Evolutionary conservation across 2,329 filamentous ascomycete genomes (phyloP).

Genomic region (Aspergillus alliaceus): DNA sequence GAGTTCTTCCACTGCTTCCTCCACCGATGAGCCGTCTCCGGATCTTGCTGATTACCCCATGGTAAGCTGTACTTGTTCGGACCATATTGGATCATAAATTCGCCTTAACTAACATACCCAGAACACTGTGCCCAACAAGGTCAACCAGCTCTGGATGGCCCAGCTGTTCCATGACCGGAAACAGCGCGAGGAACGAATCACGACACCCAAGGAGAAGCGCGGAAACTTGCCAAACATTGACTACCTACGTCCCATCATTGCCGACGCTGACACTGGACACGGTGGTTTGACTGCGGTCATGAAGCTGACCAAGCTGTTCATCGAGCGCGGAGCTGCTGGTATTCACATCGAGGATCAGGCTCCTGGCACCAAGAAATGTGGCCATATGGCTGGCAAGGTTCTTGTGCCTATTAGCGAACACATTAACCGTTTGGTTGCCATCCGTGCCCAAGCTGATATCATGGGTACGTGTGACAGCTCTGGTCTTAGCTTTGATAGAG

Average conservation of each 20-base stretch:
- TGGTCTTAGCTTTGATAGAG: not conserved
- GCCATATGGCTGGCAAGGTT: constrained; percentile 98
- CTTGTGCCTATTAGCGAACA: constrained; percentile 96
- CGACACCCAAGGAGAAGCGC: constrained; percentile 70
- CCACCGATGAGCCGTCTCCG: constrained; percentile 92
- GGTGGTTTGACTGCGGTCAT: constrained; percentile 97
- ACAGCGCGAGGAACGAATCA: constrained; percentile 91
- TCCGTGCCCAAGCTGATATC: constrained; percentile 95
- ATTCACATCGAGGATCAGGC: constrained; percentile 99
- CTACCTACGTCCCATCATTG: constrained; percentile 93
- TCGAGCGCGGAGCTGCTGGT: constrained; percentile 93
- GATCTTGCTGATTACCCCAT: constrained; percentile 98
- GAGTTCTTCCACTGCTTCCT: constrained; percentile 91
- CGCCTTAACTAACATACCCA: constrained; percentile 37
- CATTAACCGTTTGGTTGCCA: constrained; percentile 95
- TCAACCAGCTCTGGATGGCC: constrained; percentile 94
- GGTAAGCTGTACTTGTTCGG: constrained; percentile 48
- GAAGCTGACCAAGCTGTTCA: constrained; percentile 97
- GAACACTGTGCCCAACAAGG: constrained; percentile 98
- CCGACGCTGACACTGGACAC: constrained; percentile 95
- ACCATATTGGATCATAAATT: not conserved
- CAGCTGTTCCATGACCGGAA: constrained; percentile 99
- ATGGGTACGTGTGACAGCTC: constrained; percentile 65
- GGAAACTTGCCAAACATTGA: constrained; percentile 76
- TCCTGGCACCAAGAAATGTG: constrained; percentile 98